phyloP scores from a whole-genome alignment of 2,329 filamentous ascomycete species.

The Dactylonectria macrodidyma region DNA sequence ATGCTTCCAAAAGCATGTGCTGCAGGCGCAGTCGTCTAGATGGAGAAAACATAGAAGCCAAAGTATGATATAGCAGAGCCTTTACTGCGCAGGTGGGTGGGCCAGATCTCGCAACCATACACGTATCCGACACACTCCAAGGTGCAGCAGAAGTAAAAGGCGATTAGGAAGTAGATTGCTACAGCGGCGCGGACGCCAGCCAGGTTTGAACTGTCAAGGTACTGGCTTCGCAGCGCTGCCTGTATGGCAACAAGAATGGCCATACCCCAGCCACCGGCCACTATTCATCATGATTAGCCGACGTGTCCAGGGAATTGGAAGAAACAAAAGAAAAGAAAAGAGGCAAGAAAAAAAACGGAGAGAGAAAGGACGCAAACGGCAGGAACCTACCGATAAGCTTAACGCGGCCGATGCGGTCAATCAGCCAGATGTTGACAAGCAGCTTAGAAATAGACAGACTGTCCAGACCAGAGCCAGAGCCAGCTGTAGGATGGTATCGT shows the following conservation, averaged over 20 bases:
- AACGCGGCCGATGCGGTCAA: not conserved
- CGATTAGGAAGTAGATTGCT: not conserved
- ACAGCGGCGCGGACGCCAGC: not conserved
- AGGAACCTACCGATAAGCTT: not conserved
- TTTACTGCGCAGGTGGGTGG: not conserved
- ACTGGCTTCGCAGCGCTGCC: not conserved
- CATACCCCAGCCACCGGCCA: not conserved
- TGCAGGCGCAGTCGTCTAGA: not conserved
- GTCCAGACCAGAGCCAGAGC: not conserved
- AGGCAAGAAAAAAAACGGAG: not conserved
- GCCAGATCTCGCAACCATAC: not conserved
- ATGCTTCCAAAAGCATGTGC: not conserved
- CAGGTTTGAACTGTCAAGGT: not conserved
- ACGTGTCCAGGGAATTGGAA: not conserved
- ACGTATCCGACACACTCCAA: not conserved
- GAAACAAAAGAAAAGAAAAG: not conserved
- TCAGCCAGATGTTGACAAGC: not conserved
- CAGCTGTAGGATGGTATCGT: not conserved
- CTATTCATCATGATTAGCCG: not conserved
- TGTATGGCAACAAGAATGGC: not conserved
- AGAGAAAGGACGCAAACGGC: not conserved
- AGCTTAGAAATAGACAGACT: not conserved
- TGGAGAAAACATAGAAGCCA: not conserved
- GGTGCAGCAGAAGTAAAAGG: not conserved
- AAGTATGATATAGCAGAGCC: not conserved